Percentiles rank a stretch among this genome's conserved stretches.
phyloP scores from a whole-genome alignment of 148 eudicot genomes.

The Rhododendron ovatum region DNA sequence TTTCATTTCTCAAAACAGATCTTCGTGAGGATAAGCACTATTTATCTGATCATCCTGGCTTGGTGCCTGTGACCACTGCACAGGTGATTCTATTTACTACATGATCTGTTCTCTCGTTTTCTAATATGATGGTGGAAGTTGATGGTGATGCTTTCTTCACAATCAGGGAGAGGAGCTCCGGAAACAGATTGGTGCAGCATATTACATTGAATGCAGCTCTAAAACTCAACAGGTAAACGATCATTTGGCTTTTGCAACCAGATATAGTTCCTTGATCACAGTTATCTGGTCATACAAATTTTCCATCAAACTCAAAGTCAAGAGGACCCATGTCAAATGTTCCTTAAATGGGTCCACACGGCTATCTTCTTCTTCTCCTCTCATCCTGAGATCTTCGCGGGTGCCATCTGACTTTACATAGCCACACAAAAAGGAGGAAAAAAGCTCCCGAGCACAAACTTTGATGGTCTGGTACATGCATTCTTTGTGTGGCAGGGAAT shows the following conservation, averaged over 20 bases:
- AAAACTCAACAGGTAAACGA: slow-evolving; percentile 91
- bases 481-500: not conserved
- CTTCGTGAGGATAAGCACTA: slow-evolving; percentile 95
- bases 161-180: slow-evolving; percentile 93
- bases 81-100: slow-evolving; percentile 38
- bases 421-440: not conserved
- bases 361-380: not conserved
- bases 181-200: slow-evolving; percentile 87
- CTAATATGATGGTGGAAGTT: not conserved
- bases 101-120: slow-evolving; percentile 3
- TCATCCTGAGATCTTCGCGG: not conserved
- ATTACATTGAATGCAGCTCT: slow-evolving; percentile 93
- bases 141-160: slow-evolving; percentile 9
- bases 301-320: not conserved
- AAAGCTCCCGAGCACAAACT: not conserved
- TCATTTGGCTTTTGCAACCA: not conserved
- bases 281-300: not conserved
- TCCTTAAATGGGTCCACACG: not conserved
- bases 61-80: slow-evolving; percentile 81
- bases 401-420: not conserved
- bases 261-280: not conserved
- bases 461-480: not conserved
- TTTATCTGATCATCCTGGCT: slow-evolving; percentile 96
- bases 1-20: slow-evolving; percentile 31
- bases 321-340: not conserved